phyloP scores from a whole-genome alignment of 495 filamentous ascomycete species.

The Xylaria grammica region DNA sequence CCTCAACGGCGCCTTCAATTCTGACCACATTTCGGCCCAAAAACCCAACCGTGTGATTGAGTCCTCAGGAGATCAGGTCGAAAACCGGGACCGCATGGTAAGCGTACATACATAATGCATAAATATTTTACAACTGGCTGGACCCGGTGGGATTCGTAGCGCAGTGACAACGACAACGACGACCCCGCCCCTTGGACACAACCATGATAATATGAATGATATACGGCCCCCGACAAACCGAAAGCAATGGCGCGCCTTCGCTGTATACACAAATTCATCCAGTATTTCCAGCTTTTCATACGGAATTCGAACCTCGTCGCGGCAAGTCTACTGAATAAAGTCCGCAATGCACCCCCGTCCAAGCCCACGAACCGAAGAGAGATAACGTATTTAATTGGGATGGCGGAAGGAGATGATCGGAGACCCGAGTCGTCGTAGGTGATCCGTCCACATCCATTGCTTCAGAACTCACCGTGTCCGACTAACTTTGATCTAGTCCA shows the following conservation, averaged over 20 bases:
- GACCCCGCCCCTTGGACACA: slow-evolving; percentile 13
- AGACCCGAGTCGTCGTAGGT: slow-evolving; percentile 25
- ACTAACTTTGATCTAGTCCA: slow-evolving; percentile 9
- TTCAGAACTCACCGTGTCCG: not conserved
- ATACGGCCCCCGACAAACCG: not conserved
- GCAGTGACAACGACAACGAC: no score
- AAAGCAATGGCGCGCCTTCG: slow-evolving; percentile 17
- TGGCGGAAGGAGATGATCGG: slow-evolving; percentile 14
- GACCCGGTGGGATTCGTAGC: slow-evolving; percentile 15
- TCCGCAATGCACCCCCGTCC: not conserved
- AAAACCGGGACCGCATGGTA: not conserved
- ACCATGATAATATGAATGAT: not conserved
- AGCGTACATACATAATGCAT: slow-evolving; percentile 16
- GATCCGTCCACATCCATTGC: not conserved
- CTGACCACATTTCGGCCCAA: slow-evolving; percentile 23
- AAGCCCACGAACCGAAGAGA: not conserved
- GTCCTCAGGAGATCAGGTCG: not conserved
- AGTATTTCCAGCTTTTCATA: slow-evolving; percentile 9
- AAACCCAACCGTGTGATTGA: not conserved
- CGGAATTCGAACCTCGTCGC: slow-evolving; percentile 11
- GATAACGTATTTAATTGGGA: not conserved
- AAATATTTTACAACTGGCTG: slow-evolving; percentile 7
- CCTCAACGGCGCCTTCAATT: slow-evolving; percentile 1
- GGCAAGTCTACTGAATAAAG: slow-evolving; percentile 4
- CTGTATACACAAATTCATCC: slow-evolving; percentile 15